Evolutionary conservation across 768 basidiomycete species (phyloP).

Genomic region (Ramaria rubella): DNA sequence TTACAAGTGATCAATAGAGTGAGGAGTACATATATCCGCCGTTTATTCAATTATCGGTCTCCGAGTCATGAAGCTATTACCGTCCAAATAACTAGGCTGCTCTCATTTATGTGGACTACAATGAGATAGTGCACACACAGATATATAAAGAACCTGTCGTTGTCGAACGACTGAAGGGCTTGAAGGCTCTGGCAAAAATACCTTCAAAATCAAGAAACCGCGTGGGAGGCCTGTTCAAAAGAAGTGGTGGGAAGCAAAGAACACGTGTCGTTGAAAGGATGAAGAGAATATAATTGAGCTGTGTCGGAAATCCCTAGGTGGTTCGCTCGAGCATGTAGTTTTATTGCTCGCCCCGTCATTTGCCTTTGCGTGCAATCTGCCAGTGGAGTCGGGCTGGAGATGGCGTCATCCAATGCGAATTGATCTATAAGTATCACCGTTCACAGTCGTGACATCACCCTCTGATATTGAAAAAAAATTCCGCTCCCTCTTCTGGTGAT

Average conservation of each 20-base stretch:
- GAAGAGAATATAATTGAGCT: too few relatives aligned
- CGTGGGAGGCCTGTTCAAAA: background rate
- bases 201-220: background rate
- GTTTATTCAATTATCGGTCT: too few relatives aligned
- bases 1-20: too few relatives aligned
- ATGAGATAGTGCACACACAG: background rate
- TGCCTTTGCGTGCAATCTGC: background rate
- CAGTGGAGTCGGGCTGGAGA: background rate
- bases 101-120: background rate
- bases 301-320: too few relatives aligned
- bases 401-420: slow-evolving; percentile 8
- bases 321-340: too few relatives aligned
- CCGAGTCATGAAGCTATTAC: too few relatives aligned
- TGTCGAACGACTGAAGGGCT: background rate
- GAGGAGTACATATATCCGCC: too few relatives aligned
- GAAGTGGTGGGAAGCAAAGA: background rate
- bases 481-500: background rate
- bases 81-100: background rate
- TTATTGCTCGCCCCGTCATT: background rate
- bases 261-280: too few relatives aligned
- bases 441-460: background rate
- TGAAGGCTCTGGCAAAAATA: slow-evolving; percentile 1
- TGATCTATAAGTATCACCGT: slow-evolving; percentile 5
- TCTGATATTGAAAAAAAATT: background rate
- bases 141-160: background rate